Conservation (phyloP, 2,329 filamentous ascomycete species). For the Coleophoma eucalyptorum region DNA sequence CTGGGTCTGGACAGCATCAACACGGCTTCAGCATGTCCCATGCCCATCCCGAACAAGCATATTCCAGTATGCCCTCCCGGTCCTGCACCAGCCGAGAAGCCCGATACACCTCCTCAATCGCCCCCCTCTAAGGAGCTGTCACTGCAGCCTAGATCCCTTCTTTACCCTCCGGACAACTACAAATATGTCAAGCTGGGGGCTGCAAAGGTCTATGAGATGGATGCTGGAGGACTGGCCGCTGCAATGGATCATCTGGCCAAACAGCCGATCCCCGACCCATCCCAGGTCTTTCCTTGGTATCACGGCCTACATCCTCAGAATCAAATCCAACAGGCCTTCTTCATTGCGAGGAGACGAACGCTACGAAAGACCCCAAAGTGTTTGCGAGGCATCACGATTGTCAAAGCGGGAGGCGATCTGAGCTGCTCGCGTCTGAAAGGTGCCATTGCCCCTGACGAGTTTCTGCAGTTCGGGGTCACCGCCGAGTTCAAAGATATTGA, state of each 20-base stretch:
- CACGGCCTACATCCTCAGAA: slow-evolving; percentile 91
- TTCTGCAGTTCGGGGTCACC: slow-evolving; percentile 48
- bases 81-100: slow-evolving; percentile 51
- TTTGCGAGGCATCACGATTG: slow-evolving; percentile 75
- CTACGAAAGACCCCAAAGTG: slow-evolving; percentile 69
- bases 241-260: slow-evolving; percentile 74
- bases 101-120: slow-evolving; percentile 62
- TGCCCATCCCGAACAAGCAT: slow-evolving; percentile 81
- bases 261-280: slow-evolving; percentile 79
- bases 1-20: slow-evolving; percentile 48
- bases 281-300: slow-evolving; percentile 92
- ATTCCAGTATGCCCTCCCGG: slow-evolving; percentile 86
- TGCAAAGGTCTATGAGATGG: slow-evolving; percentile 68
- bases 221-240: slow-evolving; percentile 61
- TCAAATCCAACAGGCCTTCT: slow-evolving; percentile 85
- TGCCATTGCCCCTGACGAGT: slow-evolving; percentile 76
- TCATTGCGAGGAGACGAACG: slow-evolving; percentile 71
- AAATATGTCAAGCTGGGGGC: slow-evolving; percentile 45
- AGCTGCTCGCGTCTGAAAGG: slow-evolving; percentile 75
- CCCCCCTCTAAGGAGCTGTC: slow-evolving; percentile 53
- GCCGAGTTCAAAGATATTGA: slow-evolving; percentile 72
- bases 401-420: slow-evolving; percentile 85
- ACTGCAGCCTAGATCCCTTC: slow-evolving; percentile 60
- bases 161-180: slow-evolving; percentile 70
- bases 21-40: slow-evolving; percentile 48